Percentiles rank a stretch among this genome's conserved stretches.
phyloP scores from a whole-genome alignment of 2,329 filamentous ascomycete genomes.

The Immersiporthe knoxdaviesiana region DNA sequence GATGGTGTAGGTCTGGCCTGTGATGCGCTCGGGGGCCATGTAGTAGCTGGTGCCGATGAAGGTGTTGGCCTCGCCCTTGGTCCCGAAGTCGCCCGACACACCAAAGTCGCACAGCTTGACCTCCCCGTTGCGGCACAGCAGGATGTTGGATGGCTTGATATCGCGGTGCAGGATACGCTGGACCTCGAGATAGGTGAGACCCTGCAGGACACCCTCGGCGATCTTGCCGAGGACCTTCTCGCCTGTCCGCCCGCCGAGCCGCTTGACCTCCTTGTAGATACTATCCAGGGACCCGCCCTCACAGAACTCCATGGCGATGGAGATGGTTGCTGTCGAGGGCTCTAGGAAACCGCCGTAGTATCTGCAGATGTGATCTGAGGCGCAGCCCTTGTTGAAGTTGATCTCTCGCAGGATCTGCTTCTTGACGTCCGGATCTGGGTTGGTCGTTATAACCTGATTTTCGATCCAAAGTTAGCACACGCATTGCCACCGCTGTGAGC shows the following conservation, averaged over 20 bases:
- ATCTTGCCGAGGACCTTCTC: slow-evolving; percentile 98
- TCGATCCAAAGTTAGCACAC: slow-evolving; percentile 12
- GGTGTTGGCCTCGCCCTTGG: slow-evolving; percentile 97
- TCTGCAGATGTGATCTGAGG: slow-evolving; percentile 92
- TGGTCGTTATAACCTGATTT: slow-evolving; percentile 89
- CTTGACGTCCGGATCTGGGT: slow-evolving; percentile 96
- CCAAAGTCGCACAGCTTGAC: slow-evolving; percentile 99
- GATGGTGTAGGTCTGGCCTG: slow-evolving; percentile 96
- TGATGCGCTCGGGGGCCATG: slow-evolving; percentile 98
- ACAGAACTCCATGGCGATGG: slow-evolving; percentile 98
- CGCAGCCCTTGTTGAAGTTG: slow-evolving; percentile 97
- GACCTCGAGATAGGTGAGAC: slow-evolving; percentile 91
- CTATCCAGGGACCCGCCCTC: slow-evolving; percentile 95
- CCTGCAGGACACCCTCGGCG: slow-evolving; percentile 90
- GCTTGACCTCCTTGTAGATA: slow-evolving; percentile 97
- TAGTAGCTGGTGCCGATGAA: slow-evolving; percentile 99
- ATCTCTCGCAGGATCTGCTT: slow-evolving; percentile 97
- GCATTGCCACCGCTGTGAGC: slow-evolving; percentile 32
- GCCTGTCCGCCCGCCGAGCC: slow-evolving; percentile 88
- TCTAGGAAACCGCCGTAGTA: slow-evolving; percentile 98
- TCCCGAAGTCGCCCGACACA: slow-evolving; percentile 96
- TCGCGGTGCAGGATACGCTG: slow-evolving; percentile 98
- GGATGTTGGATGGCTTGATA: slow-evolving; percentile 97
- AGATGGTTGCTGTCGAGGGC: slow-evolving; percentile 93
- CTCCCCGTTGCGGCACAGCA: slow-evolving; percentile 87